Evolutionary conservation across 163 green algal species (phyloP), one percentile per base, ranked within the genome.

Genomic region (Scenedesmus sp.): DNA sequence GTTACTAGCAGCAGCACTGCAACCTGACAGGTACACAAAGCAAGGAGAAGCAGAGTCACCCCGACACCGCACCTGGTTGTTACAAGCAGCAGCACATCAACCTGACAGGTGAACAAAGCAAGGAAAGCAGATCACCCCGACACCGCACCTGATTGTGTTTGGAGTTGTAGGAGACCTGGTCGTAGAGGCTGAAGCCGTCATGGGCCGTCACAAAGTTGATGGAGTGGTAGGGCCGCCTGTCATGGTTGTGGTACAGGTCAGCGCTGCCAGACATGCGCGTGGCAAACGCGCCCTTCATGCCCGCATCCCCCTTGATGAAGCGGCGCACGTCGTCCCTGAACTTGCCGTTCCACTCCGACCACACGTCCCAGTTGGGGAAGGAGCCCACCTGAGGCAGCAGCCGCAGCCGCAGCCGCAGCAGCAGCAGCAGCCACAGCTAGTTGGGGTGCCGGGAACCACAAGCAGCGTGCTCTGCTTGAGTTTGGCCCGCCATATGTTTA

Each of bases 151-250:
- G 91, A 93, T 99, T 99, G 94, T 98, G 98, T 94, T 99, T 99
- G 26, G 92, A 92, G 90, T 99, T 99, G 96, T 99, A 99, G 15
- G 96, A 92, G 43, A 99, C 98, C 68, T 99, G 83, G 94, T 99
- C 98, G 53, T 95, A 88, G 61, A 99, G 91, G 16, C 95, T 98
- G 94, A 99, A 99, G 70, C 98, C 98, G 88, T 99, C 98, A 88
- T 99, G 98, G 0, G 96, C 96, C 37, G 97, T 98, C 33, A 99
- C 94, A 93, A 99, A 99, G 95, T 99, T 99, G 94, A 99, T 94
- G 73, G 93, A 95, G 88, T 99, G 95, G 91, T 95, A 98, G 20
- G 98, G 97, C 91, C 96, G 96, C 68, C 97, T 96, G 92, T 97
- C 94, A 89, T 97, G 93, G 85, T 93, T 92, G 73, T 96, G 87